Evolutionary conservation across 306 rosid species (phyloP).

Genomic region (Albizia julibrissin): DNA sequence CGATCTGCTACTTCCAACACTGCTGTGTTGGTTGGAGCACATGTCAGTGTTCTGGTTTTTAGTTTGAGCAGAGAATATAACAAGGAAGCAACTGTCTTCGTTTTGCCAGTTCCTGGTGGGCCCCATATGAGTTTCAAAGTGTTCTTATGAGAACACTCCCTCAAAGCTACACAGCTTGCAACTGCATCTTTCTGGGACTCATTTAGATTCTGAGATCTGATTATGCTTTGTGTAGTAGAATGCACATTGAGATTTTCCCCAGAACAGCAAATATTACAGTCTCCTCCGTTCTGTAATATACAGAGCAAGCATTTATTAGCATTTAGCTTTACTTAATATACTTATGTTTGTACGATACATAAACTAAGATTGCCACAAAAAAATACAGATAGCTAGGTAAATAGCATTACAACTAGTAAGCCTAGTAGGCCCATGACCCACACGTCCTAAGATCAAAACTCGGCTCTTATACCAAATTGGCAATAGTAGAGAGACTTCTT

Average conservation of each 20-base stretch:
- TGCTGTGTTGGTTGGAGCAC: slow-evolving; percentile 70
- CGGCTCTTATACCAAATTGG: too few species aligned
- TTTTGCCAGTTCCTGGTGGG: slow-evolving; percentile 71
- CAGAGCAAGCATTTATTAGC: neutral
- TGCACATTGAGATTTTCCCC: neutral
- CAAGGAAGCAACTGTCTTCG: slow-evolving; percentile 55
- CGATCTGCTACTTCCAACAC: slow-evolving; percentile 46
- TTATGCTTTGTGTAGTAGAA: slow-evolving; percentile 11
- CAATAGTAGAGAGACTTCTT: too few species aligned
- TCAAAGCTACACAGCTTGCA: slow-evolving; percentile 40
- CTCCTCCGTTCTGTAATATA: slow-evolving; percentile 42
- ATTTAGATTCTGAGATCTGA: slow-evolving; percentile 42
- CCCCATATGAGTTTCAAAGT: slow-evolving; percentile 67
- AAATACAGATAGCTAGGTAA: neutral
- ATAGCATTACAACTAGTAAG: neutral
- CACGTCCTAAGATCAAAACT: too few species aligned
- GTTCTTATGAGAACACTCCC: slow-evolving; percentile 32
- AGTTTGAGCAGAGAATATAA: slow-evolving; percentile 36
- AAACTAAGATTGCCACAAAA: neutral
- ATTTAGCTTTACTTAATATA: neutral
- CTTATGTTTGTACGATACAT: neutral
- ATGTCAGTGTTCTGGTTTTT: slow-evolving; percentile 51
- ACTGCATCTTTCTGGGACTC: slow-evolving; percentile 48
- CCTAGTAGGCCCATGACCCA: too few species aligned
- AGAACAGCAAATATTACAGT: slow-evolving; percentile 29